Conservation (phyloP, 2,329 filamentous ascomycete genomes). For the Clarireedia hainanense region DNA sequence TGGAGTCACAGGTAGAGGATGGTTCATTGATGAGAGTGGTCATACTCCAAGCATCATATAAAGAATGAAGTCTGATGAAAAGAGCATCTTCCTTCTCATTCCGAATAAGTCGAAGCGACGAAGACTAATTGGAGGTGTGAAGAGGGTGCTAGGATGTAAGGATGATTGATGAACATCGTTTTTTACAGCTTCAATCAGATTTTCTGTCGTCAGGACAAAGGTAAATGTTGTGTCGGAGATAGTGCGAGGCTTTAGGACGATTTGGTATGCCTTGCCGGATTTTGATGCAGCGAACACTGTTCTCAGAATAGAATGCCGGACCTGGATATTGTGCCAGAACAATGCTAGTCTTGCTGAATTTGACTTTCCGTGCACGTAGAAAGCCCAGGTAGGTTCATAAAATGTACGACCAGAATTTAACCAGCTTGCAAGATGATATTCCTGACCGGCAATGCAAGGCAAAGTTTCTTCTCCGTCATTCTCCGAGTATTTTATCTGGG, state of each 20-base stretch:
- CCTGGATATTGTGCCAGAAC: not conserved
- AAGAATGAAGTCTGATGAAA: not conserved
- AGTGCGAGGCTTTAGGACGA: not conserved
- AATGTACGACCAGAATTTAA: not conserved
- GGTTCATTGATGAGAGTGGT: not conserved
- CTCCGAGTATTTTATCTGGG: not conserved
- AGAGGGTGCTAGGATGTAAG: not conserved
- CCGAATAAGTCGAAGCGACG: not conserved
- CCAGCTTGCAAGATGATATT: slow-evolving; percentile 3
- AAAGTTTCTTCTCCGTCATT: not conserved
- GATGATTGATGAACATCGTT: not conserved
- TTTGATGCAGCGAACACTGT: not conserved
- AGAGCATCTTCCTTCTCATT: not conserved
- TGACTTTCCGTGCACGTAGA: not conserved
- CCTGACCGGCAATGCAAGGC: not conserved
- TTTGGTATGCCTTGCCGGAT: not conserved
- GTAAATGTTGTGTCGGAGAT: not conserved
- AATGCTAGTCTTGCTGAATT: not conserved
- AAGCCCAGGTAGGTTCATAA: slow-evolving; percentile 2
- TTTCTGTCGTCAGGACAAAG: not conserved
- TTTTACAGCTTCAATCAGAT: not conserved
- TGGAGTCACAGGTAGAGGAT: not conserved
- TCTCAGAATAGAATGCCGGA: not conserved
- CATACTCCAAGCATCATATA: slow-evolving; percentile 3
- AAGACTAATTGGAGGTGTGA: not conserved